Conservation (phyloP, 1,284 basidiomycete species). For the Pascua guehoae region DNA sequence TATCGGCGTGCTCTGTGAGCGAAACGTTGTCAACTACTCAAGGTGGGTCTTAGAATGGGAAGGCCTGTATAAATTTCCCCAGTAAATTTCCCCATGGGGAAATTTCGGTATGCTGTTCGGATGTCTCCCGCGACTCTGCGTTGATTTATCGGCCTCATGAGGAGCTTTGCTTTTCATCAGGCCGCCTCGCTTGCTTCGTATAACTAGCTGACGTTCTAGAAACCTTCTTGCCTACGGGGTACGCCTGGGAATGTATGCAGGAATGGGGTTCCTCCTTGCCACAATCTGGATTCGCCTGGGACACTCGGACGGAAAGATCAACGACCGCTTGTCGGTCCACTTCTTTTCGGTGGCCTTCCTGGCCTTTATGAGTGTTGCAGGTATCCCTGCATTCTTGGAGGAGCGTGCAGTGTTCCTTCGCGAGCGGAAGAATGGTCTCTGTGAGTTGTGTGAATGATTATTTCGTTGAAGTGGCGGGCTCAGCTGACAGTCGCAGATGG, state of each 20-base stretch:
- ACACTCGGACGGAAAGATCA: constrained; percentile 41
- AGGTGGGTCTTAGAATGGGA: not conserved
- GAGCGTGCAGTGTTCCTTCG: constrained; percentile 48
- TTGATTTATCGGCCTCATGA: too few species aligned
- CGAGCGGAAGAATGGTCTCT: constrained; percentile 32
- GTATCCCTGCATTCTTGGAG: constrained; percentile 44
- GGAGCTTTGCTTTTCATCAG: too few species aligned
- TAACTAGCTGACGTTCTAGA: not conserved
- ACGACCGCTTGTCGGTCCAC: constrained; percentile 43
- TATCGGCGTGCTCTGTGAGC: constrained; percentile 12
- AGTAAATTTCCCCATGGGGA: too few species aligned
- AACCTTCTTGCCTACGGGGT: constrained; percentile 63
- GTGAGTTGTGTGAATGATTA: too few species aligned
- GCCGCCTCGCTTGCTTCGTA: too few species aligned
- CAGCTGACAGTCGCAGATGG: constrained; percentile 25
- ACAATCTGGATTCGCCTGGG: constrained; percentile 61
- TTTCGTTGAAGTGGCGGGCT: too few species aligned
- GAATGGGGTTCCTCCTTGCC: constrained; percentile 59
- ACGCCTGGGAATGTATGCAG: constrained; percentile 59
- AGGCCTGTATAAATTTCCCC: too few species aligned
- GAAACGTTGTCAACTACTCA: constrained; percentile 22
- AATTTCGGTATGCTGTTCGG: too few species aligned
- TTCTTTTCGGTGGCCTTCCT: constrained; percentile 62
- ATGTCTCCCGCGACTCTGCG: too few species aligned
- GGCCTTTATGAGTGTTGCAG: constrained; percentile 54